A percentile compares a stretch with the other conserved stretches of the same genome.
phyloP scores from a whole-genome alignment of 352 stramenopile genomes.

The Pythium aphanidermatum region DNA sequence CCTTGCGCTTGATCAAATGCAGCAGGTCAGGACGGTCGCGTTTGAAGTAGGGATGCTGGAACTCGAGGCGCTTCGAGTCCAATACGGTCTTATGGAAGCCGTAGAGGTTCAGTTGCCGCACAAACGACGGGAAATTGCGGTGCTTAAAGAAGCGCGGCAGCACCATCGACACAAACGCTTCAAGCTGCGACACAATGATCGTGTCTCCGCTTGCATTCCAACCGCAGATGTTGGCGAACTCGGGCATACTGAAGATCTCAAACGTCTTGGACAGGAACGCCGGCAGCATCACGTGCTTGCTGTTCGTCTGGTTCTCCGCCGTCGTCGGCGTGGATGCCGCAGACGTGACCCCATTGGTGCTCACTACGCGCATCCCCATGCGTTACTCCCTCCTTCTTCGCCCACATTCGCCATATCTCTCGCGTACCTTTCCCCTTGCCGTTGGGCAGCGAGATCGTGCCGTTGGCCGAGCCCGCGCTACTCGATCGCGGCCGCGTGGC shows the following conservation, averaged over 20 bases:
- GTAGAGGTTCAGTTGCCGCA: constrained; percentile 93
- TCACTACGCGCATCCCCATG: too few species aligned
- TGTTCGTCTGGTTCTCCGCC: constrained; percentile 12
- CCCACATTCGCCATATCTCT: too few species aligned
- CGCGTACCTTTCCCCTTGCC: constrained; percentile 10
- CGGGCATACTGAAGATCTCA: constrained; percentile 89
- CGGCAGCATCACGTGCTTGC: constrained; percentile 85
- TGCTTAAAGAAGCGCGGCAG: constrained; percentile 91
- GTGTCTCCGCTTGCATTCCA: constrained; percentile 90
- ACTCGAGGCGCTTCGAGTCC: constrained; percentile 91
- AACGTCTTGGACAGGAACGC: constrained; percentile 92
- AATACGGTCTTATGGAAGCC: constrained; percentile 91
- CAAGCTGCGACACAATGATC: constrained; percentile 89
- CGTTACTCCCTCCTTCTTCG: not conserved
- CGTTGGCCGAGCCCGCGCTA: not conserved
- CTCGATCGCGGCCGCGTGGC: constrained; percentile 7
- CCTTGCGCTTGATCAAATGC: constrained; percentile 86
- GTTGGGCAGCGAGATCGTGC: not conserved
- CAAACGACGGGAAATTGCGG: constrained; percentile 92
- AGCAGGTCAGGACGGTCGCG: constrained; percentile 79
- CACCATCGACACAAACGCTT: constrained; percentile 78
- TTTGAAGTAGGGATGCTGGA: constrained; percentile 91
- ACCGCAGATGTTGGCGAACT: constrained; percentile 80
- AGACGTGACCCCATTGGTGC: not conserved
- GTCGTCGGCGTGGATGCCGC: not conserved